These are phyloP conservation scores for Hyaloperonospora arabidopsidis DNA, from an alignment of 352 stramenopile genomes.

Conservation along the genomic window DNA sequence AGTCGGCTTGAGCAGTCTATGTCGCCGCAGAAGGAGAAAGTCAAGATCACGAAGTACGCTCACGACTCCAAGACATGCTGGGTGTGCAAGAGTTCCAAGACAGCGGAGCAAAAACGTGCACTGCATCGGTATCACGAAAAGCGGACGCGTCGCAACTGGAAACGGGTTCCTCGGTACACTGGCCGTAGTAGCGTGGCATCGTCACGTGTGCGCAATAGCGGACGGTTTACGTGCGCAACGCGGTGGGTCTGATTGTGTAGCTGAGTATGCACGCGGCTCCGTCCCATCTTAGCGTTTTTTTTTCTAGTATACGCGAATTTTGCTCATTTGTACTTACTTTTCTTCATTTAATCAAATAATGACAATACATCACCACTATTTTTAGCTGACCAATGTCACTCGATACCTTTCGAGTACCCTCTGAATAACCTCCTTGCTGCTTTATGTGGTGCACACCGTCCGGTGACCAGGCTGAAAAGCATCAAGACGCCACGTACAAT, in stretches of 20 bases:
- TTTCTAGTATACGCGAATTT: no score
- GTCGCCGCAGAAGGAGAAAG: constrained; percentile 44
- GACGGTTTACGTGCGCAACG: constrained; percentile 74
- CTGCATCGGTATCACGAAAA: constrained; percentile 81
- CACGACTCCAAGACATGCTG: constrained; percentile 75
- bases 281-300: no score
- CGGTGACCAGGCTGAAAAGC: constrained; percentile 8
- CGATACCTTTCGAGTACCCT: constrained; percentile 10
- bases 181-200: constrained; percentile 73
- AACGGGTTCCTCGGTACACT: constrained; percentile 71
- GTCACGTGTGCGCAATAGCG: constrained; percentile 71
- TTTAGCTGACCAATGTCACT: no score
- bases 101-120: constrained; percentile 68
- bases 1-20: constrained; percentile 21
- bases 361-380: no score
- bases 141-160: constrained; percentile 76
- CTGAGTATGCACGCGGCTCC: constrained; percentile 2
- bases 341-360: no score
- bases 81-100: constrained; percentile 85
- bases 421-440: constrained; percentile 7
- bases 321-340: no score
- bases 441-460: constrained; percentile 3
- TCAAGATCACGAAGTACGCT: constrained; percentile 47
- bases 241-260: constrained; percentile 64
- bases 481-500: constrained; percentile 20